Evolutionary conservation across 108 stramenopile genomes (phyloP).

Genomic region (Skeletonema marinoi): DNA sequence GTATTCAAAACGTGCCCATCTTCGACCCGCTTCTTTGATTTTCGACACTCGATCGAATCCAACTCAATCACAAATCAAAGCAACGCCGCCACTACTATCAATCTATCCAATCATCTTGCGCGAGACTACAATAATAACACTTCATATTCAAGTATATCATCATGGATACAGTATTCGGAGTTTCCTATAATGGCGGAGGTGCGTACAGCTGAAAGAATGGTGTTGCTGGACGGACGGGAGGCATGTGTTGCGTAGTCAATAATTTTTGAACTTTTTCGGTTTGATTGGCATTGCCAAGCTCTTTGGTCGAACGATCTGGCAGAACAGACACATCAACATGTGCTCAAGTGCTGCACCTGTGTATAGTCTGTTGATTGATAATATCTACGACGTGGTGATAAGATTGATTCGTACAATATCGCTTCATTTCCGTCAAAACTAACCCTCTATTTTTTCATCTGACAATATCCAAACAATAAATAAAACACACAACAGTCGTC

Average conservation of each 20-base stretch:
- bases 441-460: not conserved
- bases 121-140: not conserved
- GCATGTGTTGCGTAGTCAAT: not conserved
- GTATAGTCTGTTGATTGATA: too few species aligned
- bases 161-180: constrained; percentile 90
- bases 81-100: too few species aligned
- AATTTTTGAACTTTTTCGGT: not conserved
- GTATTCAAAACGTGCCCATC: not conserved
- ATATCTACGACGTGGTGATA: too few species aligned
- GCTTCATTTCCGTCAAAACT: not conserved
- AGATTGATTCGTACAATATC: not conserved
- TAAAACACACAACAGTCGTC: constrained; percentile 54
- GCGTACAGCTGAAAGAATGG: constrained; percentile 16
- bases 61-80: too few species aligned
- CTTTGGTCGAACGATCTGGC: not conserved
- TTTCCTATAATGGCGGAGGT: constrained; percentile 85
- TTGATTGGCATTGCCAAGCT: not conserved
- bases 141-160: not conserved
- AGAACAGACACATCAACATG: not conserved
- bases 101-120: not conserved
- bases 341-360: too few species aligned
- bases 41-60: not conserved
- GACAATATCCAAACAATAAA: too few species aligned
- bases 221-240: not conserved
- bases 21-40: not conserved